A percentile compares a stretch with the other conserved stretches of the same genome.
Conservation (phyloP, 495 filamentous ascomycete genomes). For the Evernia prunastri region DNA sequence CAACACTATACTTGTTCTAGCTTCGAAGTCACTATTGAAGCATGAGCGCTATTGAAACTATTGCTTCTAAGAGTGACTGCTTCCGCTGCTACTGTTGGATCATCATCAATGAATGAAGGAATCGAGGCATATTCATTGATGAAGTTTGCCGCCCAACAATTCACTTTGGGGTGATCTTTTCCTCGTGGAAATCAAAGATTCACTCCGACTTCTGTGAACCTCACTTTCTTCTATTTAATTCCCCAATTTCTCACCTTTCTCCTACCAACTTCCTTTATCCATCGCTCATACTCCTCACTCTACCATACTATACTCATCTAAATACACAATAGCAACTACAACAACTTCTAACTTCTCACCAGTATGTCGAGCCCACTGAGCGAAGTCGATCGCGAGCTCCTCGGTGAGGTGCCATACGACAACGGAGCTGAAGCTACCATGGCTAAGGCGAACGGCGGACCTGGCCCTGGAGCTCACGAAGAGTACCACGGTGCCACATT, state of each 20-base stretch:
- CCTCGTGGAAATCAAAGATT: neutral
- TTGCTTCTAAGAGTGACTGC: neutral
- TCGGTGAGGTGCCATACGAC: neutral
- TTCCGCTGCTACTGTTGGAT: neutral
- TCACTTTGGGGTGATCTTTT: neutral
- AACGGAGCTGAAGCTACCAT: neutral
- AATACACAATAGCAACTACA: neutral
- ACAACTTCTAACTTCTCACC: neutral
- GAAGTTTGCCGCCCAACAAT: neutral
- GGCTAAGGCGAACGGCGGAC: neutral
- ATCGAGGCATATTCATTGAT: neutral
- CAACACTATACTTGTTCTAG: neutral
- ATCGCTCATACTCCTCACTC: neutral
- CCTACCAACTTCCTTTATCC: neutral
- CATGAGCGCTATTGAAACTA: neutral
- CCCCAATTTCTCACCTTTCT: neutral
- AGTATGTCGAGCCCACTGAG: neutral
- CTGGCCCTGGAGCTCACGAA: neutral
- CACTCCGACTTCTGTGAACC: neutral
- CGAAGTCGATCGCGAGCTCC: conserved; percentile 2
- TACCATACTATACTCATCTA: neutral
- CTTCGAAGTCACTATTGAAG: neutral
- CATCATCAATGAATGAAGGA: neutral
- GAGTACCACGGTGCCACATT: neutral
- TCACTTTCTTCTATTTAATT: neutral